phyloP scores from a whole-genome alignment of 2,329 filamentous ascomycete genomes.

The Hypocrella siamensis region DNA sequence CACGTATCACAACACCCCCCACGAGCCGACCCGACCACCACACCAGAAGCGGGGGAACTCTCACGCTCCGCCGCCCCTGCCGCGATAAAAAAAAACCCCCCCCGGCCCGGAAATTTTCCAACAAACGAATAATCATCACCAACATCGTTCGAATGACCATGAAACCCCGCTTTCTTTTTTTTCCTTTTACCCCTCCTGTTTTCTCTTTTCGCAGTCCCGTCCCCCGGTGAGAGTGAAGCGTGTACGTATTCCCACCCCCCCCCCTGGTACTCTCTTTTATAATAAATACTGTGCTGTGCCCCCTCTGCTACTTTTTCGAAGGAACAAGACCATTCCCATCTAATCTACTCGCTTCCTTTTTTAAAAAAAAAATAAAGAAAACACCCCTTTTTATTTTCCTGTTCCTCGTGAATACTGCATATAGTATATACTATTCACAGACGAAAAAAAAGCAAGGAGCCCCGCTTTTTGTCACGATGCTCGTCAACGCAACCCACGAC shows the following conservation, averaged over 20 bases:
- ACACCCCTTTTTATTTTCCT: no score
- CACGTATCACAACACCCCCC: no score
- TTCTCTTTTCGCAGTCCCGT: background rate
- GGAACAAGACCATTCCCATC: no score
- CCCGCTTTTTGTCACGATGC: background rate
- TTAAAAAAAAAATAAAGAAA: no score
- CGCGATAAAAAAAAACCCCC: no score
- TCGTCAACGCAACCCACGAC: slow-evolving; percentile 20
- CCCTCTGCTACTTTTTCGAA: no score
- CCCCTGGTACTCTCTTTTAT: background rate
- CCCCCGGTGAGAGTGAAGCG: background rate
- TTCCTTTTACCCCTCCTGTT: background rate
- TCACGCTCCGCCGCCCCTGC: no score
- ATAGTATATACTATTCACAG: background rate
- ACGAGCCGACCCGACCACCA: no score
- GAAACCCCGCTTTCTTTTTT: background rate
- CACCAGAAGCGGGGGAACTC: no score
- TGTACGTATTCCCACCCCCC: background rate
- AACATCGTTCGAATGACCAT: background rate
- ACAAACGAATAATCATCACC: background rate
- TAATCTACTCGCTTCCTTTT: no score
- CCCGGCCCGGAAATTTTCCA: no score
- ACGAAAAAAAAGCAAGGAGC: background rate
- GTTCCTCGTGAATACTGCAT: background rate
- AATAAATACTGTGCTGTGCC: no score